Evolutionary conservation across 2,329 filamentous ascomycete genomes (phyloP).

Genomic region (Chaetomium sp.): DNA sequence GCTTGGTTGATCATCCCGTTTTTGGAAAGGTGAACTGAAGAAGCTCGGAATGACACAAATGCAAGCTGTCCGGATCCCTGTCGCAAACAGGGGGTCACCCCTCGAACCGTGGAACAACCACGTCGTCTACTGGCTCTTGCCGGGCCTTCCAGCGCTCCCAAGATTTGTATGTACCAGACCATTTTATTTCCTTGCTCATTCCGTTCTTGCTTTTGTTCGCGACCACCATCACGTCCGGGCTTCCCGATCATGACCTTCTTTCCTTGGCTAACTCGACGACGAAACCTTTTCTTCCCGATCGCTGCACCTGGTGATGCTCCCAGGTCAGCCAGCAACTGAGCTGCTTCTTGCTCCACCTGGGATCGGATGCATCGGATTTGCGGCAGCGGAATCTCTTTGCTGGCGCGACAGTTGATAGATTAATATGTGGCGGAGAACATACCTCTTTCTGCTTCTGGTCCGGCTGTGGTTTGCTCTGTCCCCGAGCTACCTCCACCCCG

Average conservation of each 20-base stretch:
- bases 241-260: conserved; percentile 27
- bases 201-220: conserved; percentile 20
- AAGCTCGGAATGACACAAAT: conserved; percentile 13
- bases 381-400: conserved; percentile 26
- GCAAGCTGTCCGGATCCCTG: conserved; percentile 21
- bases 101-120: conserved; percentile 21
- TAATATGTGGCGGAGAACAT: conserved; percentile 87
- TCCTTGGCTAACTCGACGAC: conserved; percentile 17
- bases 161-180: conserved; percentile 27
- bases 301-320: conserved; percentile 30
- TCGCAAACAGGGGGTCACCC: conserved; percentile 18
- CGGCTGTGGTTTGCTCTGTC: conserved; percentile 92
- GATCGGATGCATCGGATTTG: conserved; percentile 34
- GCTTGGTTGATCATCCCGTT: conserved; percentile 16
- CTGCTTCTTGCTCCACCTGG: conserved; percentile 17
- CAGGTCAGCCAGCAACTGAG: conserved; percentile 21
- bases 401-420: conserved; percentile 27
- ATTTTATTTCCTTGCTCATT: conserved; percentile 21
- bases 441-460: conserved; percentile 80
- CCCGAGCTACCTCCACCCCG: conserved; percentile 95
- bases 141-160: conserved; percentile 13
- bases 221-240: background rate
- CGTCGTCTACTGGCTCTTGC: conserved; percentile 23
- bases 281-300: conserved; percentile 4
- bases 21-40: background rate